Base-by-base conservation (phyloP, 345 rosid species). In the Ceriops decandra region DNA sequence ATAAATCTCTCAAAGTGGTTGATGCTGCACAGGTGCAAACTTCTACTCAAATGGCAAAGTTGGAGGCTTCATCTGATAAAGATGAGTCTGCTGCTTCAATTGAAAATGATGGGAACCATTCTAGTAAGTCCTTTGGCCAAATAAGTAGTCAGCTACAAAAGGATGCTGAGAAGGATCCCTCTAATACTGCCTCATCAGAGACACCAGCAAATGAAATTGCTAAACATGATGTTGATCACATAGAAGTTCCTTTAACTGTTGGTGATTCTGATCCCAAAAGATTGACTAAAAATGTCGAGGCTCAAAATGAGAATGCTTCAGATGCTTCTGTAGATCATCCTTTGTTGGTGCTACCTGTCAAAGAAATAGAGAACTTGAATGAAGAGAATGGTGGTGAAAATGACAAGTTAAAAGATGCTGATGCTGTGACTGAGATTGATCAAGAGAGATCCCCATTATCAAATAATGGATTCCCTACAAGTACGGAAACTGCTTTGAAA, bases 311-410 rank as follows among this genome's bases (percentile, higher is more conserved):
- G 77, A 79, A 83, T 78, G 80, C 70, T 71, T 59, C 76, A 28
- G 82, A 86, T 79, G 80, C 78, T 60, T 68, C 56, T 70, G 68
- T 72, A 13, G 80, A 84, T 60, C 76, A 53, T 3, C 69, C 81
- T 53, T 69, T 80, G 69, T 62, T 82, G 26, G 61, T 84, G 26
- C 71, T 79, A 71, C 82, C 77, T 68, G 73, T 81, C 32, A 79
- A 87, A 78, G 90, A 82, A 63, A 68, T 76, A 35, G 86, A 82
- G 79, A 84, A 70, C 64, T 69, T 58, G 58, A 63, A 56, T 72
- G 84, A 77, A 79, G 85, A 82, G 22, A 83, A 82, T 79, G 64
- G 76, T 64, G 69, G 63, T 46, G 64, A 67, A 68, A 76, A 64
- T 7, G 66, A 15, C 21, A 65, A 76, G 67, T 67, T 63, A 47